Evolutionary conservation across 371 early-diverging fungal species (phyloP), one percentile per base, ranked within the genome.

Genomic region (Choanephora cucurbitarum): DNA sequence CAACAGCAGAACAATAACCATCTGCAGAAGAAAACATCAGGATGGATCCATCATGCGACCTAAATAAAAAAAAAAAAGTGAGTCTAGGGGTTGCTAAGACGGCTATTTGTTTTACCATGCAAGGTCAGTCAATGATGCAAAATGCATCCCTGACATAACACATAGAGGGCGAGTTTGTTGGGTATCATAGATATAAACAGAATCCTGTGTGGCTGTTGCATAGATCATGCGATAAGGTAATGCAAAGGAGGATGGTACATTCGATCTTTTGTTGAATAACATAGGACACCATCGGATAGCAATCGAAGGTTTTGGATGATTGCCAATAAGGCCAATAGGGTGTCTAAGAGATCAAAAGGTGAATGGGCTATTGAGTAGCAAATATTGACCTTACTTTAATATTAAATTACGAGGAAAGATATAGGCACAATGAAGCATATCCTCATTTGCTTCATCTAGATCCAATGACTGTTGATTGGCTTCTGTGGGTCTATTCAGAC

Each of bases 151-250:
- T 15, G 86, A 79, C 37, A 93, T 68, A 33, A 84, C 73, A 19
- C 88, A 93, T 7, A 95, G 70, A 5, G 96, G 91, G 7, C 64
- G 64, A 0, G 69, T 59, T 61, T 86, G 85, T 52, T 91, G 84
- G 57, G 95, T 95, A 80, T 93, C 93, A 70, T 94, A 95, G 14
- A 96, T 80, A 39, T 86, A 81, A n/a, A 93, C 80, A 1, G 90
- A 71, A 60, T 94, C 92, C 68, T 89, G 91, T 18, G 89, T 88
- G 0, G 91, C 95, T 23, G 94, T 87, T 0, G 95, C 95, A 77
- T 90, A 91, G 28, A 95, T 66, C 66, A 90, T 79, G 1, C 94
- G 87, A 62, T 91, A 89, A 10, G 85, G 82, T 14, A 92, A 46
- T 19, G 68, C 75, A 59, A 83, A 83, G n/a, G 74, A 64, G 7